Percentiles rank a stretch among this genome's conserved stretches.
Conservation (phyloP, 1,139 yeast species). For the Lodderomyces jiufengensis region DNA sequence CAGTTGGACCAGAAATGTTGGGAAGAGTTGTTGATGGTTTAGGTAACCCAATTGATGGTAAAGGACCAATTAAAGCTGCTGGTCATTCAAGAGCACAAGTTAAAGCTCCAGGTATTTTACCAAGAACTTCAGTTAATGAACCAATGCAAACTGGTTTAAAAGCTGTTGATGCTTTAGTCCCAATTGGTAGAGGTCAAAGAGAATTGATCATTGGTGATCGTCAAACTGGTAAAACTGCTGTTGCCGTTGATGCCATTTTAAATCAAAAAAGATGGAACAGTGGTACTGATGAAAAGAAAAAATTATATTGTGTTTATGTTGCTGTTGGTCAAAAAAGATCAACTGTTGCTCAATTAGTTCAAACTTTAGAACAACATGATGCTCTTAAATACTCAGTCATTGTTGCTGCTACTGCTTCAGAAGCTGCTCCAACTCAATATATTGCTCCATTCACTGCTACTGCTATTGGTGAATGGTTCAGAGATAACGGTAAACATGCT, state of each 20-base stretch:
- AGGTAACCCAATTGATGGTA: slow-evolving; percentile 99
- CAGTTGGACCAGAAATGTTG: slow-evolving; percentile 96
- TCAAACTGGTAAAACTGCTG: slow-evolving; percentile 99
- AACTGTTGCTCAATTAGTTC: slow-evolving; percentile 98
- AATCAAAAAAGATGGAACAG: slow-evolving; percentile 99
- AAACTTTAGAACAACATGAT: slow-evolving; percentile 97
- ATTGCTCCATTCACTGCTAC: slow-evolving; percentile 99
- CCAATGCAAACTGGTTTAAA: slow-evolving; percentile 99
- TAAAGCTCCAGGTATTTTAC: slow-evolving; percentile 99
- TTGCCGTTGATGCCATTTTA: slow-evolving; percentile 95
- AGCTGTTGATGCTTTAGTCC: slow-evolving; percentile 98
- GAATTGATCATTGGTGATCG: slow-evolving; percentile 99
- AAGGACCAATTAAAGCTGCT: slow-evolving; percentile 93
- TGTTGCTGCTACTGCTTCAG: slow-evolving; percentile 99
- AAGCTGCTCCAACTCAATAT: slow-evolving; percentile 99
- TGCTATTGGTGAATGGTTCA: slow-evolving; percentile 99
- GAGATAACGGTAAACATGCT: slow-evolving; percentile 99
- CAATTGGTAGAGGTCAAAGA: slow-evolving; percentile 99
- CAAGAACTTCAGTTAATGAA: slow-evolving; percentile 97
- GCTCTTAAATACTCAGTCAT: slow-evolving; percentile 97
- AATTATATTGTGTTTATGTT: slow-evolving; percentile 99
- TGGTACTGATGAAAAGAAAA: slow-evolving; percentile 92
- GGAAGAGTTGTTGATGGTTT: slow-evolving; percentile 99
- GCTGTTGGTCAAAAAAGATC: slow-evolving; percentile 99
- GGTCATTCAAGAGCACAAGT: slow-evolving; percentile 93